Evolutionary conservation across 2,329 filamentous ascomycete genomes (phyloP), one percentile per base, ranked within the genome.

Genomic region (Juglanconis sp.): DNA sequence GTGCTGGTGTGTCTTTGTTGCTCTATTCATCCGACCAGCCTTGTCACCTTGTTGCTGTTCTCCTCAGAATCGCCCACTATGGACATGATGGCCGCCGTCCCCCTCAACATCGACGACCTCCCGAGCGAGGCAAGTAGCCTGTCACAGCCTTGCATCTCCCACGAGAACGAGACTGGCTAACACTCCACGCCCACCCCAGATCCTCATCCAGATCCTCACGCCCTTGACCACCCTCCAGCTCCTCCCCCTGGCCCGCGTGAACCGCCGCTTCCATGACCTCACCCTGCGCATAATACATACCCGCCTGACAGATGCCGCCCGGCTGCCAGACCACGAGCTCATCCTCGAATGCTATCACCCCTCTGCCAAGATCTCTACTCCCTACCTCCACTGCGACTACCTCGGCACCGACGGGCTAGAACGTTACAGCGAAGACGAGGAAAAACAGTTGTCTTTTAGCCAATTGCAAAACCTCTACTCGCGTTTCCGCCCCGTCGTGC

Each of bases 311-410:
- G 64, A 81, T 24, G 84, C 85, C 24, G 80, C 85, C 4, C 75
- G 81, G 3, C 74, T 88, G 7, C 74, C 81, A 42, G 81, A 85
- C 42, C 84, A 91, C 68, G 83, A 87, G 57, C 74, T 95, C 44
- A 84, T 93, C 42, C 83, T 96, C 47, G 90, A 94, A 75, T 91
- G 89, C 71, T 93, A 89, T 69, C 90, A 89, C 64, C 91, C 90
- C 0, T 85, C 80, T 64, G 86, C 82, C 31, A 88, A 87, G 71
- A 78, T 89, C 53, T 87, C 82, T 5, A 87, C 89, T 24, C 88
- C 90, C 0, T 87, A 86, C 57, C 79, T 92, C 11, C 72, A 73
- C 69, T 93, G 90, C 73, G 79, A 85, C 49, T 88, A 88, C 64
- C 76, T 87, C 10, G 85, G 83, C 35, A 91, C 87, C 1, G 78